phyloP scores from a whole-genome alignment of 441 rosid genomes.

The Adansonia gregorii region DNA sequence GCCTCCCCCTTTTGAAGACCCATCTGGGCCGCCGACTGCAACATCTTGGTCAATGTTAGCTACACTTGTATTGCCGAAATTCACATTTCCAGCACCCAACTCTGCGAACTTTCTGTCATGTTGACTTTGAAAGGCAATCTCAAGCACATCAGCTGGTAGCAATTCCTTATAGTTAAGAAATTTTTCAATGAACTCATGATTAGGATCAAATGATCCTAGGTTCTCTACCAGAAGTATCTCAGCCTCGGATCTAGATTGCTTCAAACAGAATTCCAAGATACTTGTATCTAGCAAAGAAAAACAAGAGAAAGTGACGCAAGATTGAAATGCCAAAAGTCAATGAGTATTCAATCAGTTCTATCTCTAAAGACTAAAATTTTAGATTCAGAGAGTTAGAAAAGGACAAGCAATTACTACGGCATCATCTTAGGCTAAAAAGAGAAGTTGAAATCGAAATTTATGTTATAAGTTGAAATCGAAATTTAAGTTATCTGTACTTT shows the following conservation, averaged over 20 bases:
- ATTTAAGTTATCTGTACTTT: not conserved
- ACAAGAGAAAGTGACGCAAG: not conserved
- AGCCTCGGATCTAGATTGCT: constrained; percentile 96
- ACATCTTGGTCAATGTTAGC: constrained; percentile 34
- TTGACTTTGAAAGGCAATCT: constrained; percentile 68
- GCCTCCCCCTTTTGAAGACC: constrained; percentile 67
- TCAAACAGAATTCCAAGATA: constrained; percentile 36
- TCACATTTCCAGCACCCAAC: constrained; percentile 43
- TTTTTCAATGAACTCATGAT: constrained; percentile 88
- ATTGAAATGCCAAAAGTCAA: not conserved
- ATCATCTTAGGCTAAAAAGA: not conserved
- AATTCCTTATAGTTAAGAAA: constrained; percentile 85
- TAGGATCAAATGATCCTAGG: constrained; percentile 75
- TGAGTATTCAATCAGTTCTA: not conserved
- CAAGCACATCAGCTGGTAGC: constrained; percentile 73
- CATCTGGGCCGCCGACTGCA: constrained; percentile 42
- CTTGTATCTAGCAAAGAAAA: constrained; percentile 65
- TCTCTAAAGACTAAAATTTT: not conserved
- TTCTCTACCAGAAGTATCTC: constrained; percentile 79
- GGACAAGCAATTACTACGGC: not conserved
- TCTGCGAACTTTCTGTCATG: constrained; percentile 51
- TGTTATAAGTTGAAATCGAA: not conserved
- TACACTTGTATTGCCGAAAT: constrained; percentile 42
- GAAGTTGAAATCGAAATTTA: not conserved
- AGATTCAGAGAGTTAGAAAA: not conserved